phyloP scores from a whole-genome alignment of 306 rosid species.

The Dryas drummondii region DNA sequence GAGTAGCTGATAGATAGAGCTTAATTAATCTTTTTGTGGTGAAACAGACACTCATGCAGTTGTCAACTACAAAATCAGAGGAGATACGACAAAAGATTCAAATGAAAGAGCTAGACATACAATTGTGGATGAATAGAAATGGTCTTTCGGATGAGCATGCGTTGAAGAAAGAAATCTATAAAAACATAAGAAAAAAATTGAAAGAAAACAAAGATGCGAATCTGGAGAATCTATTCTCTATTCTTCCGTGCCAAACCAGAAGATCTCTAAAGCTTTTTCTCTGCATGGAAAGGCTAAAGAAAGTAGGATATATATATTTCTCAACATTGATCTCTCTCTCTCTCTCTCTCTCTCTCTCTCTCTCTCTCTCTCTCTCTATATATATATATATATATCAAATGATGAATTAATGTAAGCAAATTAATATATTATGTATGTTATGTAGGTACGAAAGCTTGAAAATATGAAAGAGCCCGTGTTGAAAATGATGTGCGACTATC shows the following conservation, averaged over 20 bases:
- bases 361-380: no score
- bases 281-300: conserved; percentile 29
- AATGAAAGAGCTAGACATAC: conserved; percentile 17
- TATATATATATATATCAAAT: no score
- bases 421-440: background rate
- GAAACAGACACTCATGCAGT: no score
- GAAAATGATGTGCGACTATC: background rate
- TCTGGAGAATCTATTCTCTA: conserved; percentile 39
- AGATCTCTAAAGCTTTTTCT: conserved; percentile 65
- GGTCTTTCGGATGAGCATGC: background rate
- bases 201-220: conserved; percentile 3
- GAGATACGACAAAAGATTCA: conserved; percentile 52
- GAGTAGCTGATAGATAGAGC: no score
- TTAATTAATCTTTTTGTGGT: no score
- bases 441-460: background rate
- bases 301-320: no score
- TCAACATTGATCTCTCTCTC: no score
- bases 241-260: conserved; percentile 61
- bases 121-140: conserved; percentile 17
- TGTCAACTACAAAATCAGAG: conserved; percentile 67
- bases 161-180: conserved; percentile 10
- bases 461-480: background rate
- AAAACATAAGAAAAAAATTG: conserved; percentile 16
- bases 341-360: no score
- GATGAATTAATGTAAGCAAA: no score